Evolutionary conservation across 176 grass and related monocot genomes (phyloP), one percentile per base, ranked within the genome.

Genomic region (Cocos nucifera): DNA sequence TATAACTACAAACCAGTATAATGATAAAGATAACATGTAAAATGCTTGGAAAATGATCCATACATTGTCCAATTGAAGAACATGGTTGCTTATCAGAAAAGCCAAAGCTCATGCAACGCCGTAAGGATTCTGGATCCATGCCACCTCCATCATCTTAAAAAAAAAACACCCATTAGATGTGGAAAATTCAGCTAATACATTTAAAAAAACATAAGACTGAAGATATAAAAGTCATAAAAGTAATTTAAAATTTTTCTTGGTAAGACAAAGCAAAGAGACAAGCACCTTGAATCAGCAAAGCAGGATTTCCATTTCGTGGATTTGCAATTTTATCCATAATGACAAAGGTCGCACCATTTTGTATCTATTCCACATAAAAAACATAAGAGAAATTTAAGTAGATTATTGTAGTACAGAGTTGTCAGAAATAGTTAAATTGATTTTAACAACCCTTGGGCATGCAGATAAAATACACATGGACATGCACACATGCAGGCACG

Each of bases 61-160:
- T 78, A 86, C 89, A 95, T 70, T 89, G 89, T 22, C 89, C 89
- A 48, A 95, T 95, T 19, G 73, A 69, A 67, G 79, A 85, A 30
- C 67, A 76, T 10, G 85, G 67, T 70, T 85, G 74, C 70, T 89
- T 95, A 19, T 89, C 79, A 9, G 89, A 95, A 80, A 80, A 95
- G 53, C 85, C 89, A 80, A 95, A 95, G 76, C 89, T 85, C 85
- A 95, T 83, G 69, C 85, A 95, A 30, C 66, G 53, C 76, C 89
- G 76, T 22, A 95, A 58, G 30, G 82, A 89, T 58, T 86, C 85
- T 22, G 89, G 85, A 77, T 81, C 76, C 89, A 95, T 95, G 44
- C 89, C 89, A 58, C 85, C 82, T 8, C 89, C 89, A 66, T 95
- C 78, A 75, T 95, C 89, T 89, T 59, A 49, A 68, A 49, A 10